Evolutionary conservation across 1,139 yeast species (phyloP).

Genomic region (Zhuliangozyma blackwelliae): DNA sequence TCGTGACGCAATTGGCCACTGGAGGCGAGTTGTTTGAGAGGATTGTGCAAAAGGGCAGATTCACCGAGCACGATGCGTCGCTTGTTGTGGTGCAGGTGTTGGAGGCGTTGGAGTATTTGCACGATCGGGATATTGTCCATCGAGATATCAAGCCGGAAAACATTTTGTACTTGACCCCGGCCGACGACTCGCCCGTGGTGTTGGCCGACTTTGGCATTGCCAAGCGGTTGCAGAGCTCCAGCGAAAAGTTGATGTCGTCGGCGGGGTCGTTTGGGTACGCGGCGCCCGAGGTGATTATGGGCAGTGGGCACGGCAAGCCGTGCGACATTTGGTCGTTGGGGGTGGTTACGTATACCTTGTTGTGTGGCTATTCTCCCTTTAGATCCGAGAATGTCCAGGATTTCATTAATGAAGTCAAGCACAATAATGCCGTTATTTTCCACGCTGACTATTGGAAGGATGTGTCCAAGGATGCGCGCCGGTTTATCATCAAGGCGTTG

Average conservation of each 20-base stretch:
- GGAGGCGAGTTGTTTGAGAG: constrained; percentile 92
- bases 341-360: constrained; percentile 81
- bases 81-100: constrained; percentile 64
- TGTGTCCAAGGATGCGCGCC: constrained; percentile 70
- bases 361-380: constrained; percentile 93
- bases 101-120: constrained; percentile 72
- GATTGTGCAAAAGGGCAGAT: constrained; percentile 68
- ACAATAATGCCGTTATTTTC: constrained; percentile 70
- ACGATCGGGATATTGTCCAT: constrained; percentile 72
- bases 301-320: constrained; percentile 83
- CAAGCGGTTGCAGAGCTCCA: constrained; percentile 53
- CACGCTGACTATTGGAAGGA: constrained; percentile 85
- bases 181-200: constrained; percentile 61
- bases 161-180: constrained; percentile 57
- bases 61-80: constrained; percentile 83
- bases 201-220: constrained; percentile 95
- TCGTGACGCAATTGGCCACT: constrained; percentile 75
- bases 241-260: constrained; percentile 66
- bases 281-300: constrained; percentile 82
- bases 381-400: constrained; percentile 79
- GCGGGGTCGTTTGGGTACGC: constrained; percentile 95
- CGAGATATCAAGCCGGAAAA: constrained; percentile 92
- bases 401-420: constrained; percentile 70
- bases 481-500: constrained; percentile 64
- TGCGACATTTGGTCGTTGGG: constrained; percentile 94